Evolutionary conservation across 169 alveolate species (phyloP), one percentile per base, ranked within the genome.

Genomic region (Cryptosporidium sp.): DNA sequence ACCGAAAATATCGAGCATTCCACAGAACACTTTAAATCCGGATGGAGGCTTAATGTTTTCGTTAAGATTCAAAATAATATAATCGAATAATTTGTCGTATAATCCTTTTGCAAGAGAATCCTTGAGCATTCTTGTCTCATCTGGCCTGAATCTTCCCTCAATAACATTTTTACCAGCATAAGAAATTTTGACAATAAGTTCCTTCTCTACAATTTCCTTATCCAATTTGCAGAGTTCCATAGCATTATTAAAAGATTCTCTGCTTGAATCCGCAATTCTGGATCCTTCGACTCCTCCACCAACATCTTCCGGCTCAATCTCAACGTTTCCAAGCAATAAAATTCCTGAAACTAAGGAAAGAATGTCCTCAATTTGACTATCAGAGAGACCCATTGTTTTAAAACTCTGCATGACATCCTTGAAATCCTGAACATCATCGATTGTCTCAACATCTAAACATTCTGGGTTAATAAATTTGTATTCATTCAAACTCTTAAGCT

Each of bases 1-100:
- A 2, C 99, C 99, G 91, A 96, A 97, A 35, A 97, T 97, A 94
- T 98, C 99, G 21, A 98, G 91, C 91, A 98, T 94, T 45, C 99
- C 99, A 91, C 98, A 96, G 85, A 96, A 96, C 31, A 58, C 89
- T 56, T 93, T 93, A 71, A 95, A 94, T 35, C 97, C 96, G 12
- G 91, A 94, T 31, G 94, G 94, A 60, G 97, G 98, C 69, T 95
- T 95, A 62, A 98, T 97, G 48, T 97, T 94, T 23, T 94, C 85
- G 94, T 98, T 98, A 93, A 98, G 94, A 87, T 95, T 97, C 70
- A 91, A 94, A 56, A 98, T 98, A 51, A 98, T 92, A 98, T 99
- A 98, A 69, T 96, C 91, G 91, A 98, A 98, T 89, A 98, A 92
- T 86, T 96, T 97, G 92, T 97, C 98, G 94, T 97, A 98, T 67